phyloP scores from a whole-genome alignment of 768 basidiomycete genomes.

The Trametes cinnabarina region DNA sequence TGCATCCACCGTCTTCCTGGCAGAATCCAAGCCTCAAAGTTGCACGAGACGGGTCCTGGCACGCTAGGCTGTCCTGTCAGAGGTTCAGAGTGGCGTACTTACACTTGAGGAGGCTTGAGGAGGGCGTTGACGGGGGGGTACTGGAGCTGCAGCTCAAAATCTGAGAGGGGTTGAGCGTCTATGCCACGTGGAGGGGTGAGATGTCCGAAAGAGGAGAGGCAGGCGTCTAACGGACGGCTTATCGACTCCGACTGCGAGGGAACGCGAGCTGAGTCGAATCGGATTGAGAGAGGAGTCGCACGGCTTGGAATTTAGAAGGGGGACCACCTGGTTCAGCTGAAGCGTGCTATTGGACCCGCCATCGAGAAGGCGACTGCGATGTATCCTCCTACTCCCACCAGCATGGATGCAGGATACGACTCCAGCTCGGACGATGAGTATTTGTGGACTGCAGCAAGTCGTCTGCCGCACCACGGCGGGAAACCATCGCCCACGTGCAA shows the following conservation, averaged over 20 bases:
- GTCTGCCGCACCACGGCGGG: slow-evolving; percentile 18
- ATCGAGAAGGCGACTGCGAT: slow-evolving; percentile 5
- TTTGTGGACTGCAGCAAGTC: slow-evolving; percentile 27
- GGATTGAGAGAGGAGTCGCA: background rate
- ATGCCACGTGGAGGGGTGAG: slow-evolving; percentile 4
- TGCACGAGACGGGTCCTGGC: slow-evolving; percentile 19
- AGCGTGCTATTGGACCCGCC: slow-evolving; percentile 11
- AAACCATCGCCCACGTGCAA: slow-evolving; percentile 20
- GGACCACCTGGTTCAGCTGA: slow-evolving; percentile 2
- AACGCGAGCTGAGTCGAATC: no score
- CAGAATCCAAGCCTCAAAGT: slow-evolving; percentile 3
- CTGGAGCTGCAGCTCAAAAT: slow-evolving; percentile 17
- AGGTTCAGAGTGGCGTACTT: slow-evolving; percentile 38
- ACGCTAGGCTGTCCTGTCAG: slow-evolving; percentile 12
- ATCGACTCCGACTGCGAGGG: no score
- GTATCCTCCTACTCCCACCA: slow-evolving; percentile 13
- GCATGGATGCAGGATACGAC: slow-evolving; percentile 19
- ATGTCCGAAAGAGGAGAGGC: background rate
- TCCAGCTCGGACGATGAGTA: slow-evolving; percentile 26
- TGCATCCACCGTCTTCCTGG: slow-evolving; percentile 24
- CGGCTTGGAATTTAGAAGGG: slow-evolving; percentile 8
- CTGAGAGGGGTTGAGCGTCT: slow-evolving; percentile 4
- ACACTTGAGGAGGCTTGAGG: slow-evolving; percentile 53
- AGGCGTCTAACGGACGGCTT: slow-evolving; percentile 1
- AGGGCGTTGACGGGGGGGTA: slow-evolving; percentile 33